Base-by-base conservation (phyloP, 1,284 basidiomycete species). In the Tausonia pullulans region DNA sequence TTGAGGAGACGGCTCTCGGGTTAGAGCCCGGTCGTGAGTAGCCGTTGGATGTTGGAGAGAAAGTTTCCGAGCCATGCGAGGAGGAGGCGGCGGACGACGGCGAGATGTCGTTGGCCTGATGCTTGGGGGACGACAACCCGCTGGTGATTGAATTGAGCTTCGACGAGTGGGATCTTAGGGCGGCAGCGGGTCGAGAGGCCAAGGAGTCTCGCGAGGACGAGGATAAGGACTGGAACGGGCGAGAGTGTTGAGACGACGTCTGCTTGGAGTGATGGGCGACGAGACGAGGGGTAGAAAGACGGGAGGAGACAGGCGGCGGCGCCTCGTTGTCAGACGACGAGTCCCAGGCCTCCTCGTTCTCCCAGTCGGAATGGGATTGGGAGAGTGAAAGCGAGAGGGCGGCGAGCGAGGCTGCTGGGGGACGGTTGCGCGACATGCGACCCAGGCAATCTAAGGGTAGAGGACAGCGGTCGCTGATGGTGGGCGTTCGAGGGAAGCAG, bases 261-360 rank as follows among this genome's bases (percentile, higher is more conserved):
- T 27, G 27, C 27, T 27, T 27, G 27, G 27, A 27, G 27, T 27
- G 27, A 27, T 27, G 27, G 27, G 27, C 27, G 27, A 27, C 27
- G 27, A 27, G 27, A 27, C 27, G 27, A 27, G 27, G 27, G 27
- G 27, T 27, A 27, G 27, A 27, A 27, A 27, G 27, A 27, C 27
- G 27, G 27, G 27, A 27, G 27, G 27, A 27, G 27, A 27, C 27
- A 27, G 27, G 55, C 4, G 55, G 43, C 52, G 60, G 49, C 10
- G 51, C 60, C 13, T 65, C 64, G 43, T 51, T 60, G 45, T 65
- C 64, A 0, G 48, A 52, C 5, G 54, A 55, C 10, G 59, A 61
- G 44, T 65, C 64, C 64, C 64, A 65, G 27, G 58, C 64, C n/a
- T 65, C 64, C 41, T 65, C 64, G 5, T 65, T 45, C n/a, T 48